Base-by-base conservation (phyloP, 1,284 basidiomycete genomes). In the Sporisorium iseilematis-ciliati region DNA sequence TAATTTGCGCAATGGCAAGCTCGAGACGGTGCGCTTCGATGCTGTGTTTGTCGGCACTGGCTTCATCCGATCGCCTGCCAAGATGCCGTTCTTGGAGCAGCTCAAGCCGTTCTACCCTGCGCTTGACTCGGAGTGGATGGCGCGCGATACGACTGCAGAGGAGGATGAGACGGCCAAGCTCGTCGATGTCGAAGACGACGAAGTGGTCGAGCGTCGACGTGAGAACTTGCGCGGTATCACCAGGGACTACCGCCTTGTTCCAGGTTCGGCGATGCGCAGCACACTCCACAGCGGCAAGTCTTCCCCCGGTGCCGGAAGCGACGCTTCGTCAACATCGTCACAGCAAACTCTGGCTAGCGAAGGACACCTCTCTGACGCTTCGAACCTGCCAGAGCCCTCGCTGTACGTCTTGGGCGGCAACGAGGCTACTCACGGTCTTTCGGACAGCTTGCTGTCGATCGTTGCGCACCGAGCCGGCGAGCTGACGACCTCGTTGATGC, bases 321-420 rank as follows among this genome's bases (percentile, higher is more conserved):
- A 76, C 29, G 49, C 74, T 8, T 62, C 58, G 7, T 75, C 72
- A 6, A 78, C 64, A 0, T 72, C 65, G 41, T 68, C 68, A 33
- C 76, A 68, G 25, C 70, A 69, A 42, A 74, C 75, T 3, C 57
- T 72, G 21, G 65, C 65, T 7, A 72, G 56, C 45, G 55, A 76
- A 26, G 26, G 45, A 2, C 26, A 40, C 14, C 48, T 49, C 7
- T 16, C n/a, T 5, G 23, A 46, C 29, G 12, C 49, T 0, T 11
- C 45, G 16, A 46, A 51, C 31, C 20, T 65, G 6, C 57, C 68
- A 7, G 68, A 76, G 43, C 62, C 79, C 3, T 63, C 58, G 23
- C 63, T 84, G 6, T 84, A 79, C 70, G 73, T 84, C 21, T 59
- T 84, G 29, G 83, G 83, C 49, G 77, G 82, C 62, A 84, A 84